Evolutionary conservation across 257 asterid species (phyloP), one percentile per base, ranked within the genome.

Genomic region (Henckelia pumila): DNA sequence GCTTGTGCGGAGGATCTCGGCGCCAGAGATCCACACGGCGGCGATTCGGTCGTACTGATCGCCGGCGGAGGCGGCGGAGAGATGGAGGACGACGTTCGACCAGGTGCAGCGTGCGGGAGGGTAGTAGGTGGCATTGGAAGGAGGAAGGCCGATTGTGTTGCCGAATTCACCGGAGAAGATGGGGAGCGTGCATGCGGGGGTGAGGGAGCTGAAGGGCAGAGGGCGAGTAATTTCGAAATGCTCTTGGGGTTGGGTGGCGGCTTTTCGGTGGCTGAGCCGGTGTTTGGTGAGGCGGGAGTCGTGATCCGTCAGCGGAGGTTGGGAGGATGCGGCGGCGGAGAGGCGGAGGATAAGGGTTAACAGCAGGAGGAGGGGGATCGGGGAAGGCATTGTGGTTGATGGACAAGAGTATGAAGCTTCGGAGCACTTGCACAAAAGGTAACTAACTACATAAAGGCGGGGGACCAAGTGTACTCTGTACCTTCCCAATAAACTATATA

Each of bases 1-100:
- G 85, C 92, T 86, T 62, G 99, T 88, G 56, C 99, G 99, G 66
- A 93, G 85, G 59, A 93, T 59, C 80, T 88, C 99, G 7, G 74
- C 83, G 8, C 99, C 97, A 70, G 81, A 53, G 65, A 93, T 88
- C 96, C 96, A 90, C 19, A 91, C 82, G 22, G 88, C 95, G 64
- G 96, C 88, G 69, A 90, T 86, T 63, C 95, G 95, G 52, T 90
- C 96, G 71, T 90, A 82, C 65, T 93, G 90, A 0, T 88, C 77
- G 5, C 96, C 97, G 29, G 76, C 79, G 75, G 89, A 84, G 29
- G 91, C 67, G 69, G 72, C 88, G 20, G 81, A 77, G 85, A 93
- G 71, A 22, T 80, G 91, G 26, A 93, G 77, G 50, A 71, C 67
- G 30, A 73, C 95, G 73, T 78, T 70, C 16, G 96, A 64, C 97